Conservation (phyloP, 768 basidiomycete species). For the Serendipita sp. region DNA sequence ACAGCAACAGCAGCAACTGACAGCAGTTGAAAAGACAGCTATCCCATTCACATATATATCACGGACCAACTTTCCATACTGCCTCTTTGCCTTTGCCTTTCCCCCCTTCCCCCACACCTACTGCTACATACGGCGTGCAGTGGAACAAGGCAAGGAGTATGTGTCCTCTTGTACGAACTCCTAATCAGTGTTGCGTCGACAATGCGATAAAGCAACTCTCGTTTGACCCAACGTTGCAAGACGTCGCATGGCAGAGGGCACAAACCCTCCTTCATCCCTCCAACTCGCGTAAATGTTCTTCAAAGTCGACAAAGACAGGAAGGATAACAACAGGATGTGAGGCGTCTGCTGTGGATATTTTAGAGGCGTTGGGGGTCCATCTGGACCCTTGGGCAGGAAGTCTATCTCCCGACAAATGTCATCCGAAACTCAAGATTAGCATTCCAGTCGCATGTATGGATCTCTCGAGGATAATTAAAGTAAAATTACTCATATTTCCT, state of each 20-base stretch:
- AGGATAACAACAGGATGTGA: not conserved
- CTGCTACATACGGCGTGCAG: not conserved
- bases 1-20: too few relatives aligned
- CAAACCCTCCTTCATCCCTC: not conserved
- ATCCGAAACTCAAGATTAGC: too few relatives aligned
- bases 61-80: too few relatives aligned
- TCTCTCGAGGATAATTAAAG: too few relatives aligned
- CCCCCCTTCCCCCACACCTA: not conserved
- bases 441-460: too few relatives aligned
- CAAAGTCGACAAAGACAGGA: not conserved
- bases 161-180: not conserved
- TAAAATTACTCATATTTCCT: too few relatives aligned
- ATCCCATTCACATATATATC: too few relatives aligned
- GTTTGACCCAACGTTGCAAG: conserved; percentile 2
- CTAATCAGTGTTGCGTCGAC: not conserved
- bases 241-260: not conserved
- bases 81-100: too few relatives aligned
- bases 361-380: not conserved
- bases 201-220: not conserved
- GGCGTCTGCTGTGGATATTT: not conserved
- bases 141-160: not conserved
- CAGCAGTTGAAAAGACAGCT: too few relatives aligned
- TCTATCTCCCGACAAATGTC: too few relatives aligned
- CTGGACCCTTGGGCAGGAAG: not conserved
- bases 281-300: too few relatives aligned